Conservation (phyloP, 1,284 basidiomycete genomes). For the Ceratobasidium sp. region DNA sequence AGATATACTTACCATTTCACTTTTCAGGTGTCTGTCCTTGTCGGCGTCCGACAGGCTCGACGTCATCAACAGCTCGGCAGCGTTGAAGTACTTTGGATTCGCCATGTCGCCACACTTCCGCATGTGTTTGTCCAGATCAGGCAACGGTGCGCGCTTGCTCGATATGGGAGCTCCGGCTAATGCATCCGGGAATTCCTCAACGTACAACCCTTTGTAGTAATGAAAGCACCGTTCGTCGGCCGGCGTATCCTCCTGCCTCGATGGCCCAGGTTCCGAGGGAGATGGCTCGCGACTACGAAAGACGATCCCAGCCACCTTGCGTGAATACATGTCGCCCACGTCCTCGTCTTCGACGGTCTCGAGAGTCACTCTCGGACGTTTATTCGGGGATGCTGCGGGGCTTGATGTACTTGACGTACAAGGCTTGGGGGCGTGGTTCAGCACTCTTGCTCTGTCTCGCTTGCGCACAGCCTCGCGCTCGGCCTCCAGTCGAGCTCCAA, state of each 20-base stretch:
- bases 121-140: conserved; percentile 5
- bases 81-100: background rate
- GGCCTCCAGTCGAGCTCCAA: too few species aligned
- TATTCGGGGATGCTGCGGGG: background rate
- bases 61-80: background rate
- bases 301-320: background rate
- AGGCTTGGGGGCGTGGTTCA: too few species aligned
- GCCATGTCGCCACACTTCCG: background rate
- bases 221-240: background rate
- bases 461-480: background rate
- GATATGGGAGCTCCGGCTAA: conserved; percentile 1
- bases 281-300: background rate
- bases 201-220: background rate
- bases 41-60: background rate
- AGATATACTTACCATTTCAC: background rate
- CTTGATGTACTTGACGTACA: background rate
- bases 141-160: background rate
- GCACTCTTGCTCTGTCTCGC: too few species aligned
- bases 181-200: background rate
- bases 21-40: conserved; percentile 9
- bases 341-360: background rate
- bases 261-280: background rate
- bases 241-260: background rate
- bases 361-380: background rate
- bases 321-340: background rate